Evolutionary conservation across 257 asterid species (phyloP).

Genomic region (Fraxinus pennsylvanica): DNA sequence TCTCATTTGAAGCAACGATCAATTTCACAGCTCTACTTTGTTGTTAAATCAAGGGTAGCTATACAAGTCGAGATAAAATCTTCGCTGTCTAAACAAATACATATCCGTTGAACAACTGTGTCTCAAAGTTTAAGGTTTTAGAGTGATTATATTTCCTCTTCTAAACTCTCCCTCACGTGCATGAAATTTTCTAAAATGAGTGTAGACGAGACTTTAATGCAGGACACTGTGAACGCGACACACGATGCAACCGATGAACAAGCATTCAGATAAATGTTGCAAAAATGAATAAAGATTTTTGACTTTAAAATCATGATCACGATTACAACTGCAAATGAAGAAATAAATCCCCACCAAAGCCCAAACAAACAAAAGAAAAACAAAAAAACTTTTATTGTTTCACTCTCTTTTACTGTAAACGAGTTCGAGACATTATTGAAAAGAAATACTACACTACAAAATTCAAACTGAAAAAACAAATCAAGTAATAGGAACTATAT

Average conservation of each 20-base stretch:
- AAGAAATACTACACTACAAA: slow-evolving; percentile 4
- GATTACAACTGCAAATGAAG: neutral
- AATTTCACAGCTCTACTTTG: neutral
- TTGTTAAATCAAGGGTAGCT: neutral
- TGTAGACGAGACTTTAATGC: too few species aligned
- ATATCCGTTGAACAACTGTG: neutral
- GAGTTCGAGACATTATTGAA: slow-evolving; percentile 10
- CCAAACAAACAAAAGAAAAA: neutral
- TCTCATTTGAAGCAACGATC: neutral
- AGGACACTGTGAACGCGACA: neutral
- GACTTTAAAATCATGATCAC: neutral
- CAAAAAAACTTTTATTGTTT: neutral
- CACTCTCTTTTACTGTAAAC: neutral
- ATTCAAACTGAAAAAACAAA: slow-evolving; percentile 29
- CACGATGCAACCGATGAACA: neutral
- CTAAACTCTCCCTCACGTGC: too few species aligned
- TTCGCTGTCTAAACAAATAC: neutral
- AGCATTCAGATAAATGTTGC: neutral
- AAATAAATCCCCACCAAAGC: neutral
- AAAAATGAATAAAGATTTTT: neutral
- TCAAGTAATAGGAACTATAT: slow-evolving; percentile 32
- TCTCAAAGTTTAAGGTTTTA: neutral
- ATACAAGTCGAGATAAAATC: too few species aligned
- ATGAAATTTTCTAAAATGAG: too few species aligned
- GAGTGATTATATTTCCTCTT: too few species aligned